Base-by-base conservation (phyloP, 2,329 filamentous ascomycete genomes). In the Colletotrichum sansevieriae region DNA sequence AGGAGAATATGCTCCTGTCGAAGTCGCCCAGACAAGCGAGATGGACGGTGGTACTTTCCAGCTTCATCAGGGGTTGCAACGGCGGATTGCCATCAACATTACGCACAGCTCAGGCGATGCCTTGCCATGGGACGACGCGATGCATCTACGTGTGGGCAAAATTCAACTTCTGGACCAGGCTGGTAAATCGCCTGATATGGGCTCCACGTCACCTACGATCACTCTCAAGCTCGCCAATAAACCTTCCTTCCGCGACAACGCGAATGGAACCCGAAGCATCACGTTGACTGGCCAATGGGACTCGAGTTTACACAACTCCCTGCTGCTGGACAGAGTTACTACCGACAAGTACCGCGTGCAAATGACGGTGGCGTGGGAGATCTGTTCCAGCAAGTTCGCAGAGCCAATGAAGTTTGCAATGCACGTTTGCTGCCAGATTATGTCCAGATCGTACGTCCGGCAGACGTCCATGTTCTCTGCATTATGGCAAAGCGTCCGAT, bases 201-300 rank as follows among this genome's bases (percentile, higher is more conserved):
- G 90, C 68, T 85, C 89, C 8, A 86, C 89, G 10, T 90, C 91
- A 15, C 88, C 90, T 1, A 92, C 97, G 71, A 89, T 99, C 4
- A 80, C 89, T 0, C 82, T 99, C 43, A 93, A 93, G 75, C 85
- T 97, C 52, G 86, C 94, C 3, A 88, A 92, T 37, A 90, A 91
- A 55, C 95, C 96, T 0, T 86, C 90, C 64, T 91, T 97, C 72
- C 92, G 91, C 71, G 90, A 92, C 66, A 97, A 98, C 76, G 89
- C 93, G 25, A 97, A 98, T 77, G 96, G 96, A 43, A 98, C 95
- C 0, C 91, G 91, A 41, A 94, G 92, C 77, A 90, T 98, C 43
- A 95, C 91, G 1, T 85, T 98, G 49, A 87, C 92, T n/a, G 94
- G 92, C 0, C 95, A 98, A 76, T 99, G 96, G 96, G 96, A 99